Evolutionary conservation across 176 grass and related monocot species (phyloP).

Genomic region (Stipa capillata): DNA sequence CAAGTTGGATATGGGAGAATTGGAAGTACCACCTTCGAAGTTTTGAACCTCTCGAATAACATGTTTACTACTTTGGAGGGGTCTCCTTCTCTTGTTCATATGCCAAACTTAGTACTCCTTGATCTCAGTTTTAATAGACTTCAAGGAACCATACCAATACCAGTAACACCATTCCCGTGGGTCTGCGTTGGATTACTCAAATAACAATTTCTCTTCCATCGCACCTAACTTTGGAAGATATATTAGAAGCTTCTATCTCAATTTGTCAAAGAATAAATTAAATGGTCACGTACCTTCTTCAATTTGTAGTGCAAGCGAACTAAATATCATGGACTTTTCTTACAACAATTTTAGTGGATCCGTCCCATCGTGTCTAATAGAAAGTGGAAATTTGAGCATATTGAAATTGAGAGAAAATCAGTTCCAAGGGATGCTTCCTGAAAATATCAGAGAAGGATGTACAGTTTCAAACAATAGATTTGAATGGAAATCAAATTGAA

Average conservation of each 20-base stretch:
- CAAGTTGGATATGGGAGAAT: slow-evolving; percentile 12
- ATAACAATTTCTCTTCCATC: not conserved
- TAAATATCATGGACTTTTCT: not conserved
- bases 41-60: not conserved
- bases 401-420: slow-evolving; percentile 15
- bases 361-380: not conserved
- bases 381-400: not conserved
- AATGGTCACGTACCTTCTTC: slow-evolving; percentile 12
- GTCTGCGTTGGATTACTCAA: not conserved
- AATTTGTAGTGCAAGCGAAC: not conserved
- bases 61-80: not conserved
- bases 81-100: not conserved
- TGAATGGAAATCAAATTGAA: too few relatives aligned
- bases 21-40: not conserved
- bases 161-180: not conserved
- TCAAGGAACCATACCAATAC: not conserved
- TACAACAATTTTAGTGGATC: slow-evolving; percentile 9
- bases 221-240: not conserved
- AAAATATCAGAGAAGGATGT: not conserved
- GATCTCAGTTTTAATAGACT: slow-evolving; percentile 3
- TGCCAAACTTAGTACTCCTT: not conserved
- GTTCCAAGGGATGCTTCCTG: too few relatives aligned
- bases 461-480: not conserved
- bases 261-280: slow-evolving; percentile 9
- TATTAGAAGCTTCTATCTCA: not conserved